Base-by-base conservation (phyloP, 2,329 filamentous ascomycete species). In the Fusarium penzigii region DNA sequence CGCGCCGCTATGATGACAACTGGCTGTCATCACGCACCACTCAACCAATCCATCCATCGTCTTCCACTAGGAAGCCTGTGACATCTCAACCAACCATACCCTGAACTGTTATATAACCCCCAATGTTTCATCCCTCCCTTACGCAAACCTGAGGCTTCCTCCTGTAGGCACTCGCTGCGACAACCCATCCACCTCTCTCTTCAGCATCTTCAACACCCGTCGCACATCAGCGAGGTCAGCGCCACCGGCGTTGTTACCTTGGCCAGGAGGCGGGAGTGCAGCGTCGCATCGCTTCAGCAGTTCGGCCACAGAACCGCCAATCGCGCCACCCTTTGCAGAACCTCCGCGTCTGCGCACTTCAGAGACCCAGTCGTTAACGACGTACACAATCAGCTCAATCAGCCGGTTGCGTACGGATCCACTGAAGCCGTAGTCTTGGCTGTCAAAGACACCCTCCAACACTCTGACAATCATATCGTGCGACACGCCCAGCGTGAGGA, bases 391-490 rank as follows among this genome's bases (percentile, higher is more conserved):
- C 69, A 82, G 80, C 66, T 83, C 80, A 39, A 83, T 77, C 17
- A 85, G 73, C 17, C 76, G 71, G 51, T 73, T 77, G 46, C 81
- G 74, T 34, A 68, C 67, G 29, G 74, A 70, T 39, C 79, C 80
- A 29, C 77, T 81, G 67, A 85, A 85, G 1, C 82, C 82, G 41
- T 81, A 76, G 62, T 84, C 81, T 58, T 85, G 81, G 3, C 79
- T 77, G 59, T 85, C 81, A 20, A 84, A 80, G 47, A 84, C 75
- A 41, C 72, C 73, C 69, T 85, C 82, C 6, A 85, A 72, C 9
- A 83, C 77, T 14, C 80, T 76, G 14, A 78, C 73, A 44, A 85
- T 77, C 59, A 83, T 77, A 55, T 81, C 77, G 61, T 83, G 79
- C 17, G 80, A 81, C 11, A 85, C 79, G 17, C 78, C 79, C 16